Conservation (phyloP, 805 yeast species). For the Danielia reshetovae region DNA sequence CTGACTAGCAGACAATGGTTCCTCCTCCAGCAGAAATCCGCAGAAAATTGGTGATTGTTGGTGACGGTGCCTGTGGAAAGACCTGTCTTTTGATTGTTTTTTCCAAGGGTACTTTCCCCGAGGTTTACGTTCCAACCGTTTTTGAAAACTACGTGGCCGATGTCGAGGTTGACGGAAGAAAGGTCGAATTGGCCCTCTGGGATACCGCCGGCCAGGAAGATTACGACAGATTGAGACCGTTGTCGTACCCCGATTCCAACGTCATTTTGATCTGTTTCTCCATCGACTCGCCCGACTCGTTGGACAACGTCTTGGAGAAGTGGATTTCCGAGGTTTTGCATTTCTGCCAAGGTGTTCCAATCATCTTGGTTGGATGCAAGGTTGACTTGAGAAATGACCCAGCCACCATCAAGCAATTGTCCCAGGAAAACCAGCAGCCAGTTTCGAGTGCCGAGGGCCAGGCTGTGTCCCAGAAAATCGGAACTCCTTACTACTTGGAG, state of each 20-base stretch:
- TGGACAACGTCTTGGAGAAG: constrained; percentile 33
- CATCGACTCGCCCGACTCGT: constrained; percentile 27
- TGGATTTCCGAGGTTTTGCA: constrained; percentile 42
- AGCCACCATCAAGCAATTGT: constrained; percentile 23
- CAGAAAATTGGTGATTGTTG: constrained; percentile 29
- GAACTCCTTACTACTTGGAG: constrained; percentile 32
- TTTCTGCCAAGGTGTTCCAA: constrained; percentile 35
- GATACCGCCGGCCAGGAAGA: constrained; percentile 33
- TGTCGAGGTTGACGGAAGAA: constrained; percentile 59
- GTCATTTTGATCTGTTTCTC: constrained; percentile 37
- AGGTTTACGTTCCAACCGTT: constrained; percentile 45
- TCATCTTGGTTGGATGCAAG: constrained; percentile 35
- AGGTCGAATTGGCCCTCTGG: constrained; percentile 49
- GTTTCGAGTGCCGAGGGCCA: constrained; percentile 24
- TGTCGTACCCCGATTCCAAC: constrained; percentile 37
- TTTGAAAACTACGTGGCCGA: constrained; percentile 97
- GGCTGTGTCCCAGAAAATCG: constrained; percentile 25
- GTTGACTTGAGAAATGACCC: constrained; percentile 31
- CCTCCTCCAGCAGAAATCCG: constrained; percentile 27
- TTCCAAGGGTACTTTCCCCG: constrained; percentile 29
- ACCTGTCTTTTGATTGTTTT: constrained; percentile 31
- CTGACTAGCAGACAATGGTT: constrained; percentile 17
- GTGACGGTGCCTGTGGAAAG: constrained; percentile 32
- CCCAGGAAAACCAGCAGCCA: constrained; percentile 21
- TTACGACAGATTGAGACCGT: constrained; percentile 39